Evolutionary conservation across 2,329 filamentous ascomycete genomes (phyloP), one percentile per base, ranked within the genome.

Genomic region (Truncatella angustata): DNA sequence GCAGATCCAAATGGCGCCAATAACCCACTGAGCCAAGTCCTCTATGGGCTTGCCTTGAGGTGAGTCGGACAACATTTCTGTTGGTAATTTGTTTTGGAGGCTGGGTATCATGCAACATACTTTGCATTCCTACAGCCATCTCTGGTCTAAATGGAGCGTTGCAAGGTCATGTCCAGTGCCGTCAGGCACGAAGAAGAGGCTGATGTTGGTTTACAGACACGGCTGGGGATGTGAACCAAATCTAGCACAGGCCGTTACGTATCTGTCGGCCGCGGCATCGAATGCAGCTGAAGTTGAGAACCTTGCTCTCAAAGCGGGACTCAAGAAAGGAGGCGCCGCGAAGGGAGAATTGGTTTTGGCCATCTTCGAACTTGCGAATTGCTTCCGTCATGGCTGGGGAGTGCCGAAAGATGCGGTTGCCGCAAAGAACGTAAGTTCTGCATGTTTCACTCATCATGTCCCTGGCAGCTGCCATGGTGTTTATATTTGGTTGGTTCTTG

Each of bases 261-360:
- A 92, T 71, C 85, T 99, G 37, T 91, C 90, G 18, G 85, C 88
- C 26, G 94, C 94, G 44, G 94, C 94, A 4, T 88, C 90, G 40
- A 97, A 96, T 71, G 91, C 91, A 21, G 94, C 93, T 21, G 81
- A 84, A 37, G 84, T 99, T 51, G 94, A 99, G 74, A 82, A 88
- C 49, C 77, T 91, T 62, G 94, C 94, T 26, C 82, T 97, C 20
- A 79, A 87, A 60, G 89, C 92, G 7, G 94, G 93, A 14, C 83
- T 95, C 71, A 94, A 91, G 72, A 96, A 94, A 71, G 94, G 94
- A 49, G 94, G 94, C 55, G 87, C 90, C 12, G 93, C 93, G 40
- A 99, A 97, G 73, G 94, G 94, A 54, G 94, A 99, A 77, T 81
- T 99, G 49, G 90, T 97, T 16, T 84, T 99, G 55, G 93, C 94